A percentile compares a stretch with the other conserved stretches of the same genome.
Evolutionary conservation across 495 filamentous ascomycete genomes (phyloP).

Genomic region (Podospora pseudocomata): DNA sequence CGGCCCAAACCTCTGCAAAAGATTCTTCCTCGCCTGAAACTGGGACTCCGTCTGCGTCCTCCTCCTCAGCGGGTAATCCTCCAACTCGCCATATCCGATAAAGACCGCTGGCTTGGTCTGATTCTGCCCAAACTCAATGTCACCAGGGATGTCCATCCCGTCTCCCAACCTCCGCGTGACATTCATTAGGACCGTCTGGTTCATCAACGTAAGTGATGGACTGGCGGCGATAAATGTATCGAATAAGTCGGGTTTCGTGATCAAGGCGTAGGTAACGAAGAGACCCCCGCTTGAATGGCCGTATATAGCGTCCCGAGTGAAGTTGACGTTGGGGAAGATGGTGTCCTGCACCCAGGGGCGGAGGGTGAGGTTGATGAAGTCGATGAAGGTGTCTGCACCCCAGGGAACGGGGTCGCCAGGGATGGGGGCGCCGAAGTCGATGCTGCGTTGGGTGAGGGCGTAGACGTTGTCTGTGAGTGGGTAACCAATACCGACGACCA

Average conservation of each 20-base stretch:
- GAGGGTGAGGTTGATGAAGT: conserved; percentile 15
- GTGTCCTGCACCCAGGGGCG: conserved; percentile 19
- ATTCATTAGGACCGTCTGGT: conserved; percentile 13
- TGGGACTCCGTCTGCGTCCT: conserved; percentile 20
- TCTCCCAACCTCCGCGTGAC: conserved; percentile 19
- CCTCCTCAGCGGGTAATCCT: conserved; percentile 18
- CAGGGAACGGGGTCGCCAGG: conserved; percentile 11
- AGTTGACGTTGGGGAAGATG: conserved; percentile 17
- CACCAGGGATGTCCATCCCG: conserved; percentile 7
- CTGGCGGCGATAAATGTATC: conserved; percentile 20
- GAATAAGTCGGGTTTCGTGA: conserved; percentile 10
- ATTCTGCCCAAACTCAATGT: not conserved
- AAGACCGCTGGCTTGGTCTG: conserved; percentile 16
- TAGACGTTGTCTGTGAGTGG: conserved; percentile 21
- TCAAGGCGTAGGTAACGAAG: conserved; percentile 17
- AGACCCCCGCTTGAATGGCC: conserved; percentile 19
- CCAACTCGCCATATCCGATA: conserved; percentile 18
- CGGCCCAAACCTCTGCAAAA: conserved; percentile 6
- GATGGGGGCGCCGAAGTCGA: conserved; percentile 18
- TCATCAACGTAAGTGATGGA: conserved; percentile 14
- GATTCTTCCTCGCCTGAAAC: conserved; percentile 14
- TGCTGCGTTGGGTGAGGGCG: conserved; percentile 11
- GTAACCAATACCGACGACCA: conserved; percentile 26
- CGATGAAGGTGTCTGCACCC: conserved; percentile 16
- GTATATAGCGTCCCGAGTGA: conserved; percentile 18